Conservation (phyloP, 2,329 filamentous ascomycete genomes). For the Graphium sp. region DNA sequence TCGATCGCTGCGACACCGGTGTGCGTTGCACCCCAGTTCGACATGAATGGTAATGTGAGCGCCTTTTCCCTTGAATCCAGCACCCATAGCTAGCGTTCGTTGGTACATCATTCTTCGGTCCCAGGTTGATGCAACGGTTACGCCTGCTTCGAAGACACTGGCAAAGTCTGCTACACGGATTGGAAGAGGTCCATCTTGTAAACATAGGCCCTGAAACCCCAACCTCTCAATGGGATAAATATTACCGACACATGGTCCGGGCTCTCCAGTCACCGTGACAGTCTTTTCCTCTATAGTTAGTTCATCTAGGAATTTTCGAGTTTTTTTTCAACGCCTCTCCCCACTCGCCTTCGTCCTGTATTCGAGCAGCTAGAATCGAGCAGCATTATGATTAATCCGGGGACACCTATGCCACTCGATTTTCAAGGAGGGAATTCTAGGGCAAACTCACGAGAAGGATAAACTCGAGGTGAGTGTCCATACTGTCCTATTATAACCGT, state of each 20-base stretch:
- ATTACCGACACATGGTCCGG: slow-evolving; percentile 16
- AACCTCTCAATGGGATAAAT: slow-evolving; percentile 19
- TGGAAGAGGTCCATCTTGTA: slow-evolving; percentile 17
- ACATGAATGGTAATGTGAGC: slow-evolving; percentile 51
- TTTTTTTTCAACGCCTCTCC: too few species aligned
- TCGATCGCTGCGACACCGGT: slow-evolving; percentile 41
- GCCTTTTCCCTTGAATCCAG: slow-evolving; percentile 61
- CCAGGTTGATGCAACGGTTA: slow-evolving; percentile 50
- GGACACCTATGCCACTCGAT: too few species aligned
- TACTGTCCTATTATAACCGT: too few species aligned
- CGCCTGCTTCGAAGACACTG: slow-evolving; percentile 31
- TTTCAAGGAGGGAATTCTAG: too few species aligned
- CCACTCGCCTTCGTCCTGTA: too few species aligned
- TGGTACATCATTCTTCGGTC: slow-evolving; percentile 52
- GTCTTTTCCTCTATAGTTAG: slow-evolving; percentile 14
- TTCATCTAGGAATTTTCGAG: slow-evolving; percentile 12
- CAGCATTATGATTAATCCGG: too few species aligned
- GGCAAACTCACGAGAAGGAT: too few species aligned
- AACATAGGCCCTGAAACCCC: slow-evolving; percentile 23
- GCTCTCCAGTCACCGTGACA: slow-evolving; percentile 15
- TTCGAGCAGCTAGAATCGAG: too few species aligned
- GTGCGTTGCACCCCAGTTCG: slow-evolving; percentile 53
- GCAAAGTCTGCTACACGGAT: slow-evolving; percentile 21
- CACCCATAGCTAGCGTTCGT: slow-evolving; percentile 57
- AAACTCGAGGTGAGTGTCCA: too few species aligned